A percentile compares a stretch with the other conserved stretches of the same genome.
Evolutionary conservation across 2,329 filamentous ascomycete species (phyloP).

Genomic region (Bipolaris gigantea): DNA sequence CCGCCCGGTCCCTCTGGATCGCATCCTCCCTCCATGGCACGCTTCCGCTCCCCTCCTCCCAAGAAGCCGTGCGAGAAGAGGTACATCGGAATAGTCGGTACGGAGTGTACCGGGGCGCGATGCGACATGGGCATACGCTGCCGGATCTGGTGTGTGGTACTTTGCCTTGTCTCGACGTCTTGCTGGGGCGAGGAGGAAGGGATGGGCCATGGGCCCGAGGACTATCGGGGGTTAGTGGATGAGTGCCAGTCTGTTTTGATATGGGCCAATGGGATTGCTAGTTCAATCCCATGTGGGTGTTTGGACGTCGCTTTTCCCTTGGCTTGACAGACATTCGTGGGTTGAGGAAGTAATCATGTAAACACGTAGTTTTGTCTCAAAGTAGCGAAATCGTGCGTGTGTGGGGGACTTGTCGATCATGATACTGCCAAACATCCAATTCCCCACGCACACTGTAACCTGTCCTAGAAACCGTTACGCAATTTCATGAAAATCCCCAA

Average conservation of each 20-base stretch:
- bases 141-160: constrained; percentile 39
- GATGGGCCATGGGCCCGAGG: constrained; percentile 50
- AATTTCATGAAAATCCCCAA: neutral
- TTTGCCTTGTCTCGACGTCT: constrained; percentile 34
- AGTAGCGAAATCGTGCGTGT: no score
- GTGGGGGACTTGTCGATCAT: no score
- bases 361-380: no score
- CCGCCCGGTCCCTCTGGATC: constrained; percentile 49
- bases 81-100: constrained; percentile 68
- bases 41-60: constrained; percentile 38
- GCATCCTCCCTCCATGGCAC: constrained; percentile 63
- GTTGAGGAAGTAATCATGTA: no score
- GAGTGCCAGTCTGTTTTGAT: no score
- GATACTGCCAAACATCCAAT: neutral
- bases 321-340: no score
- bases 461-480: neutral
- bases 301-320: no score
- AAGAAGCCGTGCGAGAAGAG: constrained; percentile 23
- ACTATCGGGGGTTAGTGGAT: constrained; percentile 52
- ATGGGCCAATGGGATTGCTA: no score
- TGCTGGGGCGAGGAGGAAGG: constrained; percentile 28
- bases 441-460: neutral
- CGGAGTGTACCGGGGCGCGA: constrained; percentile 70
- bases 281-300: no score
- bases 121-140: constrained; percentile 69